phyloP scores from a whole-genome alignment of 768 basidiomycete genomes.

The Auricularia sp. region DNA sequence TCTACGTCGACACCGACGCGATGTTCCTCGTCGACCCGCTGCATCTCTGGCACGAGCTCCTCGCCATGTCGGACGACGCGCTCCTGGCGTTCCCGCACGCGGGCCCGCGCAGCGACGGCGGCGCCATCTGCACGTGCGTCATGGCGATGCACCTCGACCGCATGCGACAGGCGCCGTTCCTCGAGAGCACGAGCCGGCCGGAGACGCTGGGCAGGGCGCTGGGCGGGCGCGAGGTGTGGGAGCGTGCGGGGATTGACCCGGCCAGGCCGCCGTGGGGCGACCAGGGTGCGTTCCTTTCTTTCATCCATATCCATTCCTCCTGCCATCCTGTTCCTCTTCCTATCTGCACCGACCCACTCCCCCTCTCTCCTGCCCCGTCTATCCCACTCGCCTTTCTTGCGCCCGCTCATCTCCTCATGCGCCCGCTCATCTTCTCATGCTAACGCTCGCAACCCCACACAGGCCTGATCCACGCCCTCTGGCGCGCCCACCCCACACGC shows the following conservation, averaged over 20 bases:
- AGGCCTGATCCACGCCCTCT: conserved; percentile 11
- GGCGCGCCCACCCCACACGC: conserved; percentile 7
- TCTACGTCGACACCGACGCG: conserved; percentile 14
- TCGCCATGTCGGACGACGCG: conserved; percentile 2
- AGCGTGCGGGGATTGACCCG: conserved; percentile 7
- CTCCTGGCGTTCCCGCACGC: conserved; percentile 13
- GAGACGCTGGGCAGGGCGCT: not conserved
- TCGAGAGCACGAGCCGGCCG: conserved; percentile 10
- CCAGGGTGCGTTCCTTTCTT: conserved; percentile 6
- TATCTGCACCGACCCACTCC: too few species aligned
- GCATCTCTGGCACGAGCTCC: conserved; percentile 9
- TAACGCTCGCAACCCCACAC: too few species aligned
- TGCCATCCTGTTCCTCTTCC: too few species aligned
- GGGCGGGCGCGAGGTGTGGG: not conserved
- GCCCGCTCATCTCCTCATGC: too few species aligned
- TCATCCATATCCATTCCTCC: too few species aligned
- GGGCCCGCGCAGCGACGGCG: conserved; percentile 9
- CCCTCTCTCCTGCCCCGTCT: too few species aligned
- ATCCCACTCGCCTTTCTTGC: too few species aligned
- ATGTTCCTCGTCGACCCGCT: conserved; percentile 13
- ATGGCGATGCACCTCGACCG: conserved; percentile 10
- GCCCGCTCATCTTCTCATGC: too few species aligned
- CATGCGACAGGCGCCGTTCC: conserved; percentile 10
- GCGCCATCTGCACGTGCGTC: conserved; percentile 11
- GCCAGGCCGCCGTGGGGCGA: conserved; percentile 12